These are phyloP conservation scores for Backusella westeae DNA, from an alignment of 192 early-diverging fungal genomes.

Conservation along the genomic window DNA sequence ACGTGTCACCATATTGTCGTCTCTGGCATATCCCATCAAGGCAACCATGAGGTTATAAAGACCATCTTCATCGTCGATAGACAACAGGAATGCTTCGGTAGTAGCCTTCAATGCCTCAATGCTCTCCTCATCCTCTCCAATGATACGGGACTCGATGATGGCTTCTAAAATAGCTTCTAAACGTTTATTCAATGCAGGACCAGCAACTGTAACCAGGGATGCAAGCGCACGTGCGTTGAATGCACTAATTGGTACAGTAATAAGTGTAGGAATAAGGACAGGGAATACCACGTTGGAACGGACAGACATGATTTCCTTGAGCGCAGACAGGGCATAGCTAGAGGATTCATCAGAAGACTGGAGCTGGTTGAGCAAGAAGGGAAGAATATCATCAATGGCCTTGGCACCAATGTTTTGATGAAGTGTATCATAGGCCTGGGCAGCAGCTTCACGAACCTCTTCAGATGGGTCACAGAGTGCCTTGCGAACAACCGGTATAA, in stretches of 20 bases:
- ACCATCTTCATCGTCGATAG: constrained; percentile 83
- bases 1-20: constrained; percentile 49
- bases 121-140: constrained; percentile 60
- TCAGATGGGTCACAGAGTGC: constrained; percentile 84
- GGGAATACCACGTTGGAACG: constrained; percentile 98
- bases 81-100: constrained; percentile 64
- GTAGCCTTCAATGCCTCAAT: constrained; percentile 72
- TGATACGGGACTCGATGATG: constrained; percentile 75
- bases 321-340: constrained; percentile 83
- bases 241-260: constrained; percentile 80
- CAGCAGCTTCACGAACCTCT: constrained; percentile 92
- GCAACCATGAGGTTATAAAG: constrained; percentile 75
- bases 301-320: constrained; percentile 97
- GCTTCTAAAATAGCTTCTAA: constrained; percentile 78
- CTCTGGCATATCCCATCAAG: constrained; percentile 70
- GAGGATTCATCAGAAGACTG: constrained; percentile 54
- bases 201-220: constrained; percentile 89
- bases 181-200: constrained; percentile 77
- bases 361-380: constrained; percentile 82
- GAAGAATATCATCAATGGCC: constrained; percentile 92
- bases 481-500: constrained; percentile 76
- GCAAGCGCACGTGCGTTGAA: constrained; percentile 92
- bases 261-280: constrained; percentile 93
- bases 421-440: constrained; percentile 91
- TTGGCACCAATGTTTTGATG: constrained; percentile 89